These are phyloP conservation scores for Fusarium oxysporum DNA, from an alignment of 2,329 filamentous ascomycete species.

Conservation along the genomic window DNA sequence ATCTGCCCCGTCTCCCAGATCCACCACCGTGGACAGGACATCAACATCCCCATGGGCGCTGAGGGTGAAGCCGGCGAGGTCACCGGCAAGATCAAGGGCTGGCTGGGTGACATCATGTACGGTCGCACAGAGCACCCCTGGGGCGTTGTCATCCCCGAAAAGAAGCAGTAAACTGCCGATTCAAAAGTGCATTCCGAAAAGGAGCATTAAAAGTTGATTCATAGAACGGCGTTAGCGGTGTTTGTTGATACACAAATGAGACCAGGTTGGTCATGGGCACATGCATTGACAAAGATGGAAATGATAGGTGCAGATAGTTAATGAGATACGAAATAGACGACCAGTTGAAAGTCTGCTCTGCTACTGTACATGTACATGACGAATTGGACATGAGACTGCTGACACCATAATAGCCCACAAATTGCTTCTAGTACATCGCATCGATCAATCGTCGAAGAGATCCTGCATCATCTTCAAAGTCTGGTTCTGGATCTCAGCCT, in stretches of 20 bases:
- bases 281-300: constrained; percentile 7
- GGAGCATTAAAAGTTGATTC: constrained; percentile 22
- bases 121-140: constrained; percentile 75
- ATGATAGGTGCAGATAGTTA: constrained; percentile 27
- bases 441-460: constrained; percentile 32
- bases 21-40: constrained; percentile 73
- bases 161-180: constrained; percentile 58
- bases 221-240: constrained; percentile 43
- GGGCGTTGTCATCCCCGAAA: constrained; percentile 75
- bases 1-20: constrained; percentile 76
- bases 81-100: constrained; percentile 72
- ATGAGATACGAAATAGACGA: constrained; percentile 43
- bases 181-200: background rate
- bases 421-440: background rate
- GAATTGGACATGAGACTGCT: background rate
- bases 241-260: constrained; percentile 36
- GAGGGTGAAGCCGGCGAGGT: constrained; percentile 63
- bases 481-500: constrained; percentile 40
- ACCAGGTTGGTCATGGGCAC: constrained; percentile 14
- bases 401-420: background rate
- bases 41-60: constrained; percentile 70
- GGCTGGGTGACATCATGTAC: constrained; percentile 80
- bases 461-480: constrained; percentile 45
- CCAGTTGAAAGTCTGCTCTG: constrained; percentile 22
- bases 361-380: background rate